Evolutionary conservation across 768 basidiomycete genomes (phyloP).

Genomic region (Leccinum arenicola): DNA sequence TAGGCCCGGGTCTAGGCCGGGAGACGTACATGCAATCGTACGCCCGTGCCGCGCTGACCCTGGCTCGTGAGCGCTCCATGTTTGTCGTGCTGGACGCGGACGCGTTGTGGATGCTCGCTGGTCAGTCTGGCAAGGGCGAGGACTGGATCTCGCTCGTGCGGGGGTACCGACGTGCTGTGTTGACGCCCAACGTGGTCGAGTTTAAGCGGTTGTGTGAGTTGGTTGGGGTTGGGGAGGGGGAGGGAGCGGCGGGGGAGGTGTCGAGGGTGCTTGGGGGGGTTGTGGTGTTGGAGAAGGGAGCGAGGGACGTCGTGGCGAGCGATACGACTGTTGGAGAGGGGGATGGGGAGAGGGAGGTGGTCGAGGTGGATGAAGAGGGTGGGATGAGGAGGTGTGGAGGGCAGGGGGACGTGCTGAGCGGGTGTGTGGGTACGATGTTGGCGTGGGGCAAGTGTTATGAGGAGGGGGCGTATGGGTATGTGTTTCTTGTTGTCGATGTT

Average conservation of each 20-base stretch:
- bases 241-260: slow-evolving; percentile 57
- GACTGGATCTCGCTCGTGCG: slow-evolving; percentile 68
- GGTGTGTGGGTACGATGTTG: slow-evolving; percentile 82
- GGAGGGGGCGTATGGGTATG: slow-evolving; percentile 74
- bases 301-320: slow-evolving; percentile 75
- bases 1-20: slow-evolving; percentile 93
- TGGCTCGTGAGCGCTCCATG: slow-evolving; percentile 75
- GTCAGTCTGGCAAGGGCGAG: slow-evolving; percentile 46
- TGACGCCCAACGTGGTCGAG: slow-evolving; percentile 95
- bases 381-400: slow-evolving; percentile 93
- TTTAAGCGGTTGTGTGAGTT: slow-evolving; percentile 82
- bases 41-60: slow-evolving; percentile 68
- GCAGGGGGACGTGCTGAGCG: slow-evolving; percentile 92
- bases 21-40: slow-evolving; percentile 86
- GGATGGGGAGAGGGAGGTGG: slow-evolving; percentile 51
- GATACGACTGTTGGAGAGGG: slow-evolving; percentile 54
- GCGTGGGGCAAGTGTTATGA: slow-evolving; percentile 97
- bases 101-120: slow-evolving; percentile 72
- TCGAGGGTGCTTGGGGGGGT: slow-evolving; percentile 81
- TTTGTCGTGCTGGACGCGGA: slow-evolving; percentile 95
- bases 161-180: slow-evolving; percentile 82
- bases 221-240: slow-evolving; percentile 49
- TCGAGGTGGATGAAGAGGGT: slow-evolving; percentile 68
- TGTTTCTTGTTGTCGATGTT: too few species aligned
- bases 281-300: slow-evolving; percentile 88